These are phyloP conservation scores for Arxiozyma bovina DNA, from an alignment of 1,139 yeast genomes.

Conservation along the genomic window DNA sequence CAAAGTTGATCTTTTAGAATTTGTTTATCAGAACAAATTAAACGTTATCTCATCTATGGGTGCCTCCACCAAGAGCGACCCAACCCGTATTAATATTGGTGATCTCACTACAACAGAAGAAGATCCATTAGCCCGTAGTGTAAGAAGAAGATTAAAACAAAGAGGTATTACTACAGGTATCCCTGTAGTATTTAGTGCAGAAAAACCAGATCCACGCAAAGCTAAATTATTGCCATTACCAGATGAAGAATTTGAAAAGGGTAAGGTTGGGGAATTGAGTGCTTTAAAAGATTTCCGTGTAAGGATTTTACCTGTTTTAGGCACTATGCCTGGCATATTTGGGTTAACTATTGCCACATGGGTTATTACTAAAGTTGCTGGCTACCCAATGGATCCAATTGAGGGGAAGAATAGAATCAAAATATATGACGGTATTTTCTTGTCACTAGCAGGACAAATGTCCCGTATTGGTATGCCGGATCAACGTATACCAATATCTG, in stretches of 20 bases:
- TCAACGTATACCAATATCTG: slow-evolving; percentile 63
- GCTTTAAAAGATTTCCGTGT: slow-evolving; percentile 87
- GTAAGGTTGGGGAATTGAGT: slow-evolving; percentile 78
- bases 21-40: slow-evolving; percentile 50
- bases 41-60: slow-evolving; percentile 86
- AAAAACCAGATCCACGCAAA: slow-evolving; percentile 91
- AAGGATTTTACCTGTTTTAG: slow-evolving; percentile 85
- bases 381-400: slow-evolving; percentile 79
- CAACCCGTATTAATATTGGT: slow-evolving; percentile 71
- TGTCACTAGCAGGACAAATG: slow-evolving; percentile 81
- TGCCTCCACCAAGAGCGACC: slow-evolving; percentile 86
- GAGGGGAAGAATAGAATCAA: slow-evolving; percentile 88
- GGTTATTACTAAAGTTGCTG: slow-evolving; percentile 68
- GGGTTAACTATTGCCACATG: slow-evolving; percentile 86
- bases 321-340: slow-evolving; percentile 94
- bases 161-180: slow-evolving; percentile 69
- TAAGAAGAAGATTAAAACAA: slow-evolving; percentile 71
- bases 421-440: slow-evolving; percentile 72
- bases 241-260: slow-evolving; percentile 68
- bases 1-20: slow-evolving; percentile 77
- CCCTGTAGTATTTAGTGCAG: slow-evolving; percentile 86
- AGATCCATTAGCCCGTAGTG: slow-evolving; percentile 85
- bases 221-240: slow-evolving; percentile 79
- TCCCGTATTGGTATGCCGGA: slow-evolving; percentile 61
- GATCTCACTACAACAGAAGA: slow-evolving; percentile 77